Evolutionary conservation across 1,284 basidiomycete genomes (phyloP).

Genomic region (Ganoderma lingzhi): DNA sequence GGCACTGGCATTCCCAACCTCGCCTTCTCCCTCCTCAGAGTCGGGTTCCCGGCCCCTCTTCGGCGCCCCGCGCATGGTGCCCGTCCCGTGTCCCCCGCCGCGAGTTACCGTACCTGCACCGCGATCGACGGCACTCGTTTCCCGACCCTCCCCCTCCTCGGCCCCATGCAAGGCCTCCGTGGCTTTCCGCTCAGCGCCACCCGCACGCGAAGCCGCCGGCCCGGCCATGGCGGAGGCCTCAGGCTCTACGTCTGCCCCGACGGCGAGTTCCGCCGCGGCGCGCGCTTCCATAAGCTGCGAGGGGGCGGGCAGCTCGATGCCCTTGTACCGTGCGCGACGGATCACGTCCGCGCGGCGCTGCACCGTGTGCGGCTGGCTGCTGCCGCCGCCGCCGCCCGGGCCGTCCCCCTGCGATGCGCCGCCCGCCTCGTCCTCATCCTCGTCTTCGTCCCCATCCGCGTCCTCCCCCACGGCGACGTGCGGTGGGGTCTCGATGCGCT

Average conservation of each 20-base stretch:
- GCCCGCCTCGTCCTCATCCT: constrained; percentile 14
- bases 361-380: constrained; percentile 43
- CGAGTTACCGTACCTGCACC: background rate
- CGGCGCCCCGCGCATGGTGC: background rate
- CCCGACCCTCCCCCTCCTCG: background rate
- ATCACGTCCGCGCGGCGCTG: constrained; percentile 58
- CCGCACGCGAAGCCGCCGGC: constrained; percentile 1
- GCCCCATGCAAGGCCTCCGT: constrained; percentile 15
- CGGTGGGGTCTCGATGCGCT: constrained; percentile 3
- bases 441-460: constrained; percentile 7
- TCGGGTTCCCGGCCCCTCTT: background rate
- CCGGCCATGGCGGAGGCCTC: background rate
- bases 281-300: constrained; percentile 24
- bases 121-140: background rate
- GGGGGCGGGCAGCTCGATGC: constrained; percentile 19
- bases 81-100: background rate
- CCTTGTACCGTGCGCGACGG: constrained; percentile 45
- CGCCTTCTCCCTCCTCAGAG: background rate
- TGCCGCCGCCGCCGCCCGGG: background rate
- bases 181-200: constrained; percentile 31
- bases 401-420: background rate
- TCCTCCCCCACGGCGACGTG: constrained; percentile 10
- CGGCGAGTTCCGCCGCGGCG: constrained; percentile 27
- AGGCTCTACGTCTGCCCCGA: constrained; percentile 39
- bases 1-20: background rate